Percentiles rank a stretch among this genome's conserved stretches.
Evolutionary conservation across 1,139 yeast genomes (phyloP).

Genomic region (Taiozyma sp.): DNA sequence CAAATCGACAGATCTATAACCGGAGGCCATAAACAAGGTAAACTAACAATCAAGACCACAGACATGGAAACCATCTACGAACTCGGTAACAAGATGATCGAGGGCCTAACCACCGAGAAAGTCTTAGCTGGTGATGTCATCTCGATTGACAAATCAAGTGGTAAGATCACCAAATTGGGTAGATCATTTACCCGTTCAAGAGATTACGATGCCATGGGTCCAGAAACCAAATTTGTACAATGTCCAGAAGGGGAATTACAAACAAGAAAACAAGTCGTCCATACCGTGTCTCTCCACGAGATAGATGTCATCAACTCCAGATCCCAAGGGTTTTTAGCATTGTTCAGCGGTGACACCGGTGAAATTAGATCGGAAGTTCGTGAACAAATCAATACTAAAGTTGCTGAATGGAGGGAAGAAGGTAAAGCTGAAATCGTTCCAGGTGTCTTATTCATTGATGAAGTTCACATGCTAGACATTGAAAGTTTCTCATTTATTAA

Average conservation of each 20-base stretch:
- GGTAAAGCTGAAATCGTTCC: conserved; percentile 98
- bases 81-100: conserved; percentile 96
- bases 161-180: conserved; percentile 90
- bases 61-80: conserved; percentile 99
- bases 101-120: conserved; percentile 90
- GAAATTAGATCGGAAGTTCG: conserved; percentile 95
- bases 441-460: conserved; percentile 98
- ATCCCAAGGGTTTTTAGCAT: conserved; percentile 94
- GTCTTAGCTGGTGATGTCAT: conserved; percentile 97
- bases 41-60: conserved; percentile 93
- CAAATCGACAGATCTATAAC: conserved; percentile 95
- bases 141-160: conserved; percentile 92
- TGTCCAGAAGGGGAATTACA: conserved; percentile 99
- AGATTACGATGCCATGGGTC: conserved; percentile 99
- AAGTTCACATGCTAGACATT: conserved; percentile 97
- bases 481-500: conserved; percentile 95
- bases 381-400: conserved; percentile 94
- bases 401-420: conserved; percentile 99
- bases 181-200: conserved; percentile 94
- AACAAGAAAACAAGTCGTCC: conserved; percentile 91
- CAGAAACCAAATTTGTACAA: conserved; percentile 95
- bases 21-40: conserved; percentile 98
- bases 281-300: conserved; percentile 94
- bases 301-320: conserved; percentile 97
- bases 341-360: conserved; percentile 97